Conservation (phyloP, 225 moss, liverwort and hornwort species). For the Asterella californica region DNA sequence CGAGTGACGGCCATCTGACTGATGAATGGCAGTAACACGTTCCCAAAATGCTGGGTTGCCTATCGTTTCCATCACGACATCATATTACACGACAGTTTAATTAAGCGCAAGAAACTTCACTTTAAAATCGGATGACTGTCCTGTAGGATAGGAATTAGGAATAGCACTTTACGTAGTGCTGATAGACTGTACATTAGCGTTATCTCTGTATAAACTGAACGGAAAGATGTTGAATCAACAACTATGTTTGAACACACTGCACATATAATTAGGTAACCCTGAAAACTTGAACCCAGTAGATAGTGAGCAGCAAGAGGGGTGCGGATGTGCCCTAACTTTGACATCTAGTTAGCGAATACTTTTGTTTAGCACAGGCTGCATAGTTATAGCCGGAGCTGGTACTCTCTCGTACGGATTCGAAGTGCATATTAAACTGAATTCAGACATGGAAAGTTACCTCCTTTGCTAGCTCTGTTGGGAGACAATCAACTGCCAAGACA, state of each 20-base stretch:
- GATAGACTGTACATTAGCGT: neutral
- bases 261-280: too few species aligned
- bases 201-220: neutral
- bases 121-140: neutral
- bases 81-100: too few species aligned
- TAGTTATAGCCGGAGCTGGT: too few species aligned
- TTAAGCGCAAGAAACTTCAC: neutral
- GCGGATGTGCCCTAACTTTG: too few species aligned
- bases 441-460: conserved; percentile 60
- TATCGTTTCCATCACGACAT: conserved; percentile 21
- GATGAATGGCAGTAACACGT: conserved; percentile 74
- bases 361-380: too few species aligned
- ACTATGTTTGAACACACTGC: too few species aligned
- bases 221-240: too few species aligned
- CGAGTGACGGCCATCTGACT: conserved; percentile 56
- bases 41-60: conserved; percentile 94
- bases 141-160: neutral
- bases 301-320: too few species aligned
- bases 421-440: too few species aligned
- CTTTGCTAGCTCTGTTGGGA: conserved; percentile 84
- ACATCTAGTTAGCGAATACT: too few species aligned
- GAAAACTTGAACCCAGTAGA: too few species aligned
- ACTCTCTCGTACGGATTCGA: too few species aligned
- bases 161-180: neutral
- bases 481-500: conserved; percentile 78